Evolutionary conservation across 768 basidiomycete genomes (phyloP), one percentile per base, ranked within the genome.

Genomic region (Leccinum disarticulatum): DNA sequence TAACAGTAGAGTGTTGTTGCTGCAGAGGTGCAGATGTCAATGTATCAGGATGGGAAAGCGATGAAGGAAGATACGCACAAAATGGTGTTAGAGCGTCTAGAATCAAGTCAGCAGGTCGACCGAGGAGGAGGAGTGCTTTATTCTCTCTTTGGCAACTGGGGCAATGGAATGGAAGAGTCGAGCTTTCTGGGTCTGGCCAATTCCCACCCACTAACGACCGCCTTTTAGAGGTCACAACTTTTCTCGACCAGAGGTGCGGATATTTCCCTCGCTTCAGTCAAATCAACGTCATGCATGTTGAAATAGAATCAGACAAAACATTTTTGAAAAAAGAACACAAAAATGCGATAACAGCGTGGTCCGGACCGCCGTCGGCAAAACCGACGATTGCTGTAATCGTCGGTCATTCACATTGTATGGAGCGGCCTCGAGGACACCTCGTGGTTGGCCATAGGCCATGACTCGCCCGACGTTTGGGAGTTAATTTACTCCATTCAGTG

Each of bases 141-240:
- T 73, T 62, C 72, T 73, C 70, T 61, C 61, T 74, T 74, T 74
- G 72, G 72, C 47, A 74, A 70, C 57, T 70, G 60, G 64, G 73
- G 59, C 68, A 63, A 63, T 51, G 65, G 69, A 72, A 69, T 62
- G 63, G 67, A 73, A 69, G 65, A 63, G 61, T 60, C 53, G 53
- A 59, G 62, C 64, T 62, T 70, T 70, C 66, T 66, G 54, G 65
- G 43, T 58, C 64, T 60, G 64, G 54, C 57, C 51, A 59, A 55
- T 73, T 74, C 72, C 72, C 72, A 73, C 72, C 71, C 19, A 64
- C 33, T 33, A 43, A 41, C n/a, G 41, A 43, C 41, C 36, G 36
- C 38, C 38, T 14, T 41, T 41, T 27, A 27, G 4, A 27, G 27
- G 27, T 27, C 27, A 27, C 27, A 27, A 27, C 27, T 27, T 27